Evolutionary conservation across 805 yeast genomes (phyloP).

Genomic region (Yueomyces sp.): DNA sequence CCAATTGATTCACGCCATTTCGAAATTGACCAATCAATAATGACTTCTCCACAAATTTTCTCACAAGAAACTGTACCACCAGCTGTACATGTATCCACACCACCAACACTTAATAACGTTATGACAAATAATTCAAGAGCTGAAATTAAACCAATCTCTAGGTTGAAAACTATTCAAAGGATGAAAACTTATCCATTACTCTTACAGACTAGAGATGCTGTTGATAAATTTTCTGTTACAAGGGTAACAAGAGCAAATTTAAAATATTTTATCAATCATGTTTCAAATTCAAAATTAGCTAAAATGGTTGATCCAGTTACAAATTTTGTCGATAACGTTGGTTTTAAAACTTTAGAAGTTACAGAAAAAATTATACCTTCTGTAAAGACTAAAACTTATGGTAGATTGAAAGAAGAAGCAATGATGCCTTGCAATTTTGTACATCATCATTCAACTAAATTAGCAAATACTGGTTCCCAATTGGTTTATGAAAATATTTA

Average conservation of each 20-base stretch:
- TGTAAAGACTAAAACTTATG: slow-evolving; percentile 39
- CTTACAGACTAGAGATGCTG: slow-evolving; percentile 26
- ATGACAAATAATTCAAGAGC: neutral
- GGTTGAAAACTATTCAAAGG: slow-evolving; percentile 27
- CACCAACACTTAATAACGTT: neutral
- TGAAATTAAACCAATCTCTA: neutral
- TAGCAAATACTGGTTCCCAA: slow-evolving; percentile 18
- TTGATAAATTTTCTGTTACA: slow-evolving; percentile 27
- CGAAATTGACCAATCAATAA: too few species aligned
- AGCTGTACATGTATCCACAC: neutral
- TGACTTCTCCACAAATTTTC: too few species aligned
- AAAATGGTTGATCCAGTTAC: slow-evolving; percentile 32
- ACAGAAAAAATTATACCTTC: slow-evolving; percentile 51
- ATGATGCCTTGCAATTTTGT: slow-evolving; percentile 41
- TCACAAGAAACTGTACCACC: neutral
- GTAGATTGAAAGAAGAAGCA: slow-evolving; percentile 34
- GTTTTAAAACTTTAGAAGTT: slow-evolving; percentile 40
- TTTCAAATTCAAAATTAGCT: slow-evolving; percentile 19
- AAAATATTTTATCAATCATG: slow-evolving; percentile 20
- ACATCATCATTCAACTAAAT: slow-evolving; percentile 26
- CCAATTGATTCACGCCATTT: too few species aligned
- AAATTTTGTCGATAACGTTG: slow-evolving; percentile 34
- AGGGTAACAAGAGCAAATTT: slow-evolving; percentile 22
- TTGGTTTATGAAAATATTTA: slow-evolving; percentile 26
- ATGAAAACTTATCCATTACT: slow-evolving; percentile 36